Conservation (phyloP, 129 eudicot species). For the Saussurea involucrata region DNA sequence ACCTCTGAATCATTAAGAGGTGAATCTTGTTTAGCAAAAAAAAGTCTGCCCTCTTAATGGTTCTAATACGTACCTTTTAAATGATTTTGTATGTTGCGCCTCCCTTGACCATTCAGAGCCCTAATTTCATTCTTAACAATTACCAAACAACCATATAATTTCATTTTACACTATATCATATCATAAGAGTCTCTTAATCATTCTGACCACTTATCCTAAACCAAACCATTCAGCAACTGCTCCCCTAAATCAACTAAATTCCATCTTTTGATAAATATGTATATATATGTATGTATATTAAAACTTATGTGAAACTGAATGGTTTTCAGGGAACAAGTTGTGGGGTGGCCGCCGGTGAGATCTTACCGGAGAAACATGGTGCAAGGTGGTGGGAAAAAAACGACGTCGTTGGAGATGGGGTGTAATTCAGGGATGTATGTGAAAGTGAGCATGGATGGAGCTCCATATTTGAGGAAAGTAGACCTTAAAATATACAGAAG, state of each 20-base stretch:
- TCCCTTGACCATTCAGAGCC: no score
- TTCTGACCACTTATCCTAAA: no score
- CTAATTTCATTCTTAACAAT: no score
- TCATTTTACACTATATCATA: no score
- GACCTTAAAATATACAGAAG: conserved; percentile 68
- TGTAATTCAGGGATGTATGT: conserved; percentile 60
- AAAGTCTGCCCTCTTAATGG: no score
- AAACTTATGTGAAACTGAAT: neutral
- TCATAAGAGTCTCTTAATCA: no score
- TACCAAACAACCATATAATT: no score
- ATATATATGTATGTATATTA: neutral
- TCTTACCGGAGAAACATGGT: conserved; percentile 67
- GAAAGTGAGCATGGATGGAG: conserved; percentile 97
- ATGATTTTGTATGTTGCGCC: no score
- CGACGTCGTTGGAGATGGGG: conserved; percentile 40
- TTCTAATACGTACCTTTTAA: no score
- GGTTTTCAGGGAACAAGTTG: conserved; percentile 69
- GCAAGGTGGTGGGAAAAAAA: conserved; percentile 28
- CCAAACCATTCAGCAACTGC: no score
- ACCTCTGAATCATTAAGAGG: no score
- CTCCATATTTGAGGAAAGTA: conserved; percentile 78
- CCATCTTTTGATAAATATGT: neutral
- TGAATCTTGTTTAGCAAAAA: no score
- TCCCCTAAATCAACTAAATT: neutral
- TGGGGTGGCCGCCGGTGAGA: conserved; percentile 95